A percentile compares a stretch with the other conserved stretches of the same genome.
These are phyloP conservation scores for Xylariomycetidae sp. DNA, from an alignment of 2,329 filamentous ascomycete genomes.

Conservation along the genomic window DNA sequence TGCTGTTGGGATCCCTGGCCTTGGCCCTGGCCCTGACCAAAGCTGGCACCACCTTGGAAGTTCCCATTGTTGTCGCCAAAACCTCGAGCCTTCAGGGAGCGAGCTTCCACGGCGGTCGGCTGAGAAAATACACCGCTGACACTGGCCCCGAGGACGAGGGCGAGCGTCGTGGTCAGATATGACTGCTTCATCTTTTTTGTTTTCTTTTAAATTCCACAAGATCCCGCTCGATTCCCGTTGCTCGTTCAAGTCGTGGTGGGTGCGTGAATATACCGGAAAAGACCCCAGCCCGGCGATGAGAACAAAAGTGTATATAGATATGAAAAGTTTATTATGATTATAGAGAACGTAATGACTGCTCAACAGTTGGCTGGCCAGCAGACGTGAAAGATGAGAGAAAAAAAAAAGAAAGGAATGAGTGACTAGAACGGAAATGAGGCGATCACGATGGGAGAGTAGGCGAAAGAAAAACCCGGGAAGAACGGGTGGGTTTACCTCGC, in stretches of 20 bases:
- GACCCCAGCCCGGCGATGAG: no score
- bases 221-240: slow-evolving; percentile 1
- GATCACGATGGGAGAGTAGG: slow-evolving; percentile 1
- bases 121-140: slow-evolving; percentile 13
- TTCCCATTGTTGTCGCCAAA: neutral
- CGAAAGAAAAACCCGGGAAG: slow-evolving; percentile 7
- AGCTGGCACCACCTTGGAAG: neutral
- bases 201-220: slow-evolving; percentile 1
- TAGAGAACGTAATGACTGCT: slow-evolving; percentile 5
- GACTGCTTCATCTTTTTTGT: slow-evolving; percentile 15
- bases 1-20: neutral
- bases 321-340: no score
- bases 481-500: slow-evolving; percentile 4
- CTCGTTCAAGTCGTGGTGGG: slow-evolving; percentile 9
- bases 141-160: slow-evolving; percentile 11
- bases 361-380: slow-evolving; percentile 5
- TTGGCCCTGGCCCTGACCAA: neutral
- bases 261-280: neutral
- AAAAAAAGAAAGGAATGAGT: slow-evolving; percentile 3
- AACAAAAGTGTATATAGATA: no score
- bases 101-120: slow-evolving; percentile 1
- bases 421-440: slow-evolving; percentile 6
- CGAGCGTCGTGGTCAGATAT: slow-evolving; percentile 10
- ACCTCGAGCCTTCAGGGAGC: neutral
- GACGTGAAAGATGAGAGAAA: slow-evolving; percentile 8